A percentile compares a stretch with the other conserved stretches of the same genome.
These are phyloP conservation scores for Polyporus tsugae DNA, from an alignment of 1,284 basidiomycete species.

Conservation along the genomic window DNA sequence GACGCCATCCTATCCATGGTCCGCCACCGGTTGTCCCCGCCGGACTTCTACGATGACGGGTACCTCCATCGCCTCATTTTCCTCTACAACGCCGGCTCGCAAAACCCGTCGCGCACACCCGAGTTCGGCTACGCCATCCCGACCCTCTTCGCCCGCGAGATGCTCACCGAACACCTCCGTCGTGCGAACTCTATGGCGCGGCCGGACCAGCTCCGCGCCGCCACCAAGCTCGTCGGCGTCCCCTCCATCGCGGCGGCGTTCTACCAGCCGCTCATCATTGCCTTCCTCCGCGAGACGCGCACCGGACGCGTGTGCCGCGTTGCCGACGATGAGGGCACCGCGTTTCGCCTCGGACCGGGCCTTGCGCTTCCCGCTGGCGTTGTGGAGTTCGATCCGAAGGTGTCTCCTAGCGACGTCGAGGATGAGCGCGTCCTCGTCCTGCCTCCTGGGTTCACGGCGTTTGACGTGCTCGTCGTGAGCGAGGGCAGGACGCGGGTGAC, in stretches of 20 bases:
- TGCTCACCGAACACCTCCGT: neutral
- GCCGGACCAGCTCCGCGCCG: neutral
- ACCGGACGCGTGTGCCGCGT: neutral
- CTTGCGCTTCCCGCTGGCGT: neutral
- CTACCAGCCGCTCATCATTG: neutral
- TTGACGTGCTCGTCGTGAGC: neutral
- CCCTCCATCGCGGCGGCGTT: neutral
- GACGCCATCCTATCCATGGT: neutral
- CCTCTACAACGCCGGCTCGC: neutral
- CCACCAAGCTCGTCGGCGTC: neutral
- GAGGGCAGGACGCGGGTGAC: neutral
- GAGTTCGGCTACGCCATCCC: neutral
- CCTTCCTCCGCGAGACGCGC: neutral
- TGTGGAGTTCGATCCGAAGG: neutral
- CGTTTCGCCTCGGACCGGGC: neutral
- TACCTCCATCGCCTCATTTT: neutral
- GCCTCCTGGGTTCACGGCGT: neutral
- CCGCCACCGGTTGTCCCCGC: too few species aligned
- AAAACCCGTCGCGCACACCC: neutral
- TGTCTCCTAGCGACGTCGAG: neutral
- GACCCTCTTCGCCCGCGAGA: neutral
- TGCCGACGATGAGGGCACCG: neutral
- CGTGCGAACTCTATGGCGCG: neutral
- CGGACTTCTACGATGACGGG: neutral
- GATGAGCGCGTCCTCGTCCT: neutral